Evolutionary conservation across 495 filamentous ascomycete genomes (phyloP), one percentile per base, ranked within the genome.

Genomic region (Bryoglossum gracile): DNA sequence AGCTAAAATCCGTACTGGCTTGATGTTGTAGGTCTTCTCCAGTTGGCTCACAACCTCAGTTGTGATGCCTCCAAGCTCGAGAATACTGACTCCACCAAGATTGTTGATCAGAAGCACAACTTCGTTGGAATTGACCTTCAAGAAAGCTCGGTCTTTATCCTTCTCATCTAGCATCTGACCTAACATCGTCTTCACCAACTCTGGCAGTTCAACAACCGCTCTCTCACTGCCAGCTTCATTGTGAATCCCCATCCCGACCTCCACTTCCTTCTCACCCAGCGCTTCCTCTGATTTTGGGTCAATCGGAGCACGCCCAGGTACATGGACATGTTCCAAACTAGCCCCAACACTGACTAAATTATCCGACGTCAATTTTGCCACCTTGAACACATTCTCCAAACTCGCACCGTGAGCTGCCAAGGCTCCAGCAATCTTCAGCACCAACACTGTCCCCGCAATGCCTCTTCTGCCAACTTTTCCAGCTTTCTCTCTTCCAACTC

Each of bases 221-320:
- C 84, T 75, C 58, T 82, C 85, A 11, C 81, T 90, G 1, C 92
- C 92, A 0, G 86, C 78, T 66, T 98, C 92, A 61, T 98, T 98
- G 65, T 98, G 92, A 63, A 97, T 96, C 9, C 92, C 92, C 92
- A 97, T 98, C 6, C 92, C 92, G 56, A 98, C 74, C 70, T 98
- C 92, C 17, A 94, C 81, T 69, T 97, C 84, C 34, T 80, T 82
- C 0, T 71, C 61, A 24, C 68, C 70, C 48, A 94, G 66, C 3
- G 67, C 66, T 35, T 81, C 84, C 10, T 68, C 68, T 9, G 50
- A 52, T 9, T 66, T 62, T 1, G 56, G 62, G 19, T 67, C 57
- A 3, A 63, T 48, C 17, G 59, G 58, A 2, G 64, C 74, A 57
- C 88, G 75, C 10, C 92, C 92, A 0, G 92, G 92, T 0, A 98